Evolutionary conservation across 2,329 filamentous ascomycete genomes (phyloP), one percentile per base, ranked within the genome.

Genomic region (Alternaria metachromatica): DNA sequence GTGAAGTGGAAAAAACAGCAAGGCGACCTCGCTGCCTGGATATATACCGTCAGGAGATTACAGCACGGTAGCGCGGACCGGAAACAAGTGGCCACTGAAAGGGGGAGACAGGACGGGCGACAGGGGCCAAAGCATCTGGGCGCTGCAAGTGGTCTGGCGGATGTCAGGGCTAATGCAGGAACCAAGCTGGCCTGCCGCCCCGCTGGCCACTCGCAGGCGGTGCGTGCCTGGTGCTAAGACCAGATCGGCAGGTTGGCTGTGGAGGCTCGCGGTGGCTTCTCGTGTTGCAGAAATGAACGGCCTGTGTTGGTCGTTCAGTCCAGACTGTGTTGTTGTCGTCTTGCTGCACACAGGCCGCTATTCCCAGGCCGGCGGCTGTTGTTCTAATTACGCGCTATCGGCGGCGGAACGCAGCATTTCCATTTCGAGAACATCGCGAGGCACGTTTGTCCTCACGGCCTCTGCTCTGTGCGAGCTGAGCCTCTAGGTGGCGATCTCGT

Each of bases 1-100:
- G 75, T 76, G 74, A 75, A 77, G 76, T 77, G 75, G 72, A 64
- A 71, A 72, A 65, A 71, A 71, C 64, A 53, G 48, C 41, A 56
- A 9, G 23, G 64, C 61, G 68, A 71, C 66, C 67, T 69, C 56
- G 55, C 55, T 62, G 62, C 64, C 63, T 64, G 63, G 70, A 79
- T 80, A 79, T 79, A 75, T 79, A 80, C 50, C 58, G 64, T 28
- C 66, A 71, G 76, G 78, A 80, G 76, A 80, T 80, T 80, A 68
- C 70, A 68, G 72, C 68, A 68, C 71, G 68, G 74, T 77, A 77
- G 76, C 72, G 73, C 71, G 69, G 74, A 69, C 74, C 71, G 74
- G 66, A 69, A 71, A 69, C 71, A 74, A 64, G 58, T 76, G 76
- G 70, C 75, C 71, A 77, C 65, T 72, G 71, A 71, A 75, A 76